Percentiles rank a stretch among this genome's conserved stretches.
phyloP scores from a whole-genome alignment of 495 filamentous ascomycete genomes.

The Pyrenula aspistea region DNA sequence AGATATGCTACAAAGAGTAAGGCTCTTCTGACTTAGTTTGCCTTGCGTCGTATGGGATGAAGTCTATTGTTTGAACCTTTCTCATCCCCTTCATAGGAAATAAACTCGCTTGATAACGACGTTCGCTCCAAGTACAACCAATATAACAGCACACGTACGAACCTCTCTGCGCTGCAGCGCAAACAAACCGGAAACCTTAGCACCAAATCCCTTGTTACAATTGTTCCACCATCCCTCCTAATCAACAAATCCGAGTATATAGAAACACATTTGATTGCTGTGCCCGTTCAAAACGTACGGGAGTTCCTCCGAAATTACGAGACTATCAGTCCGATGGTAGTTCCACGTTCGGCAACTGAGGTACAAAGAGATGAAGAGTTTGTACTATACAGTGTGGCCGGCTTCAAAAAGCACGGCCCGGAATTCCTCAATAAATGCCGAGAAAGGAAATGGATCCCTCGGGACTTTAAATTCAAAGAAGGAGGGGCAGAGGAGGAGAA shows the following conservation, averaged over 20 bases:
- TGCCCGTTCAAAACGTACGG: slow-evolving; percentile 64
- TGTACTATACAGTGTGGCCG: slow-evolving; percentile 73
- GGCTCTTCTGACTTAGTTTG: background rate
- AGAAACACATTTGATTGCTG: slow-evolving; percentile 84
- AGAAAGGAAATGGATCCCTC: slow-evolving; percentile 84
- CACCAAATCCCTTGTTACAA: slow-evolving; percentile 79
- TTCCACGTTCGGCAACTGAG: slow-evolving; percentile 71
- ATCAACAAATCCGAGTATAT: slow-evolving; percentile 91
- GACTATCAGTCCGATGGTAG: slow-evolving; percentile 70
- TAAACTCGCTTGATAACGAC: slow-evolving; percentile 80
- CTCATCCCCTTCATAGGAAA: slow-evolving; percentile 62
- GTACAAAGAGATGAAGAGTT: slow-evolving; percentile 80
- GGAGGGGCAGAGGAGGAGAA: slow-evolving; percentile 80
- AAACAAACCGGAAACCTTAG: slow-evolving; percentile 91
- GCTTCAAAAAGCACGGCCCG: slow-evolving; percentile 77
- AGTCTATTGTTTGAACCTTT: background rate
- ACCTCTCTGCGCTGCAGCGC: slow-evolving; percentile 64
- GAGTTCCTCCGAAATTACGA: slow-evolving; percentile 87
- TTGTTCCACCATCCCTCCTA: slow-evolving; percentile 67
- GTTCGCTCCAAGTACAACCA: slow-evolving; percentile 86
- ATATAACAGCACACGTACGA: slow-evolving; percentile 82
- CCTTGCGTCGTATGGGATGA: slow-evolving; percentile 1
- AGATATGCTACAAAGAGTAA: slow-evolving; percentile 74
- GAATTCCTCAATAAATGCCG: slow-evolving; percentile 85
- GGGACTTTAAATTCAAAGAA: slow-evolving; percentile 86